Evolutionary conservation across 2,329 filamentous ascomycete species (phyloP).

Genomic region (Talaromyces sp.): DNA sequence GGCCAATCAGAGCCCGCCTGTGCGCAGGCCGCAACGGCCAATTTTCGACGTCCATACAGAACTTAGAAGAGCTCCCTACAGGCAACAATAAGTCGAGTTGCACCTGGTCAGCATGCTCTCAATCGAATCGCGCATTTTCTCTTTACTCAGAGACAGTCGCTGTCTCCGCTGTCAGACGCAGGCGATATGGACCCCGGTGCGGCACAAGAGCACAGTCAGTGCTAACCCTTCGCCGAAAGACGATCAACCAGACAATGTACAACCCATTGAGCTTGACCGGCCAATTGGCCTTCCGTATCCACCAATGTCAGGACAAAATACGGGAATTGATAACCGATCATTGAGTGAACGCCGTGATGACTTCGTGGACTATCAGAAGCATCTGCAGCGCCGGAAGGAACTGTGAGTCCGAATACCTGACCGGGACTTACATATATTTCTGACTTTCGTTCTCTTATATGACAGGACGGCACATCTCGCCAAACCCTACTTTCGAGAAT

Average conservation of each 20-base stretch:
- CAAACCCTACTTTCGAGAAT: slow-evolving; percentile 94
- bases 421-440: background rate
- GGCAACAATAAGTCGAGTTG: background rate
- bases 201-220: slow-evolving; percentile 20
- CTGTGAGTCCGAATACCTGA: slow-evolving; percentile 53
- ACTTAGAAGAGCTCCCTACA: slow-evolving; percentile 8
- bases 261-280: slow-evolving; percentile 55
- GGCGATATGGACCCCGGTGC: slow-evolving; percentile 24
- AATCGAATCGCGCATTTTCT: slow-evolving; percentile 22
- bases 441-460: background rate
- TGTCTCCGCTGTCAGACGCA: slow-evolving; percentile 38
- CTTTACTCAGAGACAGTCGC: slow-evolving; percentile 25
- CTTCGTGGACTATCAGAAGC: slow-evolving; percentile 80
- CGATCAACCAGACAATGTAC: slow-evolving; percentile 41
- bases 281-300: slow-evolving; percentile 79
- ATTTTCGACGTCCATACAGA: slow-evolving; percentile 22
- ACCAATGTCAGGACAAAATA: slow-evolving; percentile 75
- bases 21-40: slow-evolving; percentile 1
- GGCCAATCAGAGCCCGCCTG: slow-evolving; percentile 6
- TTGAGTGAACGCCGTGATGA: slow-evolving; percentile 69
- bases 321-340: slow-evolving; percentile 66
- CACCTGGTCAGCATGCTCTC: slow-evolving; percentile 20
- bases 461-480: slow-evolving; percentile 68
- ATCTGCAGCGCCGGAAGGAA: slow-evolving; percentile 69
- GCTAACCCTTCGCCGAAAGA: slow-evolving; percentile 12